These are phyloP conservation scores for Salvia splendens DNA, from an alignment of 257 asterid species.

Conservation along the genomic window DNA sequence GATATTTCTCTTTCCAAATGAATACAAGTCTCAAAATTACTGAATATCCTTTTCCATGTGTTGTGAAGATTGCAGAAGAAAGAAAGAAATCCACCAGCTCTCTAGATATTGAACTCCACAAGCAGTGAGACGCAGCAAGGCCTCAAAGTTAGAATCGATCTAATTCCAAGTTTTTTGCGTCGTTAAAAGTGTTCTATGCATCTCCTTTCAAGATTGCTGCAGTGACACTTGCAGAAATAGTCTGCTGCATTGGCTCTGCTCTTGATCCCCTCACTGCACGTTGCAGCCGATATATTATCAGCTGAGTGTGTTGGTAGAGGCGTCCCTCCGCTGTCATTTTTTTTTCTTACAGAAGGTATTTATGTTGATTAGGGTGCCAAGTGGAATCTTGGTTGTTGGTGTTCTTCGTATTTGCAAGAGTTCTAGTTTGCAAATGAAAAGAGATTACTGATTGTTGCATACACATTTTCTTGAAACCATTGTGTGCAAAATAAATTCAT, in stretches of 20 bases:
- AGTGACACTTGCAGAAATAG: slow-evolving; percentile 6
- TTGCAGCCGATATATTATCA: slow-evolving; percentile 18
- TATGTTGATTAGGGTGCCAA: not conserved
- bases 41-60: slow-evolving; percentile 29
- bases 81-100: slow-evolving; percentile 43
- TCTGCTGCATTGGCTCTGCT: not conserved
- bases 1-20: slow-evolving; percentile 4
- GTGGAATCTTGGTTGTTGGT: not conserved
- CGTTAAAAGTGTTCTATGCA: not conserved
- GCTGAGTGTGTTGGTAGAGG: not conserved
- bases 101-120: slow-evolving; percentile 41
- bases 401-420: not conserved
- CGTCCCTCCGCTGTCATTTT: not conserved
- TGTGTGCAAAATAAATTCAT: not conserved
- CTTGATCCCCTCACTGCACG: not conserved
- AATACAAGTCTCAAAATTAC: slow-evolving; percentile 13
- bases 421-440: not conserved
- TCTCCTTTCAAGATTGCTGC: not conserved
- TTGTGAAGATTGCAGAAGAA: slow-evolving; percentile 59
- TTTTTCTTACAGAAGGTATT: not conserved
- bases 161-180: slow-evolving; percentile 35
- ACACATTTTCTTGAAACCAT: not conserved
- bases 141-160: slow-evolving; percentile 22
- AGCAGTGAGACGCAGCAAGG: slow-evolving; percentile 30
- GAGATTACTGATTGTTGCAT: not conserved